Evolutionary conservation across 345 rosid species (phyloP), one percentile per base, ranked within the genome.

Genomic region (Syzygium aromaticum): DNA sequence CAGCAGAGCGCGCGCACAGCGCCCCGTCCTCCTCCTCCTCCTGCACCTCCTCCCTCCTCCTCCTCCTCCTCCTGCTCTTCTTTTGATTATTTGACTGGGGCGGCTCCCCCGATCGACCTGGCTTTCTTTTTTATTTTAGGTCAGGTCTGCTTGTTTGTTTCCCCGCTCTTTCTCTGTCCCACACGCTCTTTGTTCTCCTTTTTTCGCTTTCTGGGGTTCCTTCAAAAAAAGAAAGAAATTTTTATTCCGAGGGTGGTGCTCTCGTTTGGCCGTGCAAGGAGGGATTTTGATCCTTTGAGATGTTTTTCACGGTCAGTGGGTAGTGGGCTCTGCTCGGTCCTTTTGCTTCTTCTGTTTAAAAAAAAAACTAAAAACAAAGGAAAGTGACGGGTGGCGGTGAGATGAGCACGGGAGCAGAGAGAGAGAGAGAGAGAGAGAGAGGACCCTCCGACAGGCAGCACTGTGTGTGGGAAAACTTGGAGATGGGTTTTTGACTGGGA

Each of bases 391-490:
- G 88, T 89, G 92, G 88, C 88, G 92, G 89, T 54, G 89, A 88
- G 84, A 89, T 49, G n/a, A 54, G 61, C 57, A 43, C 46, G 23
- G 86, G 21, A n/a, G 85, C 54, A 13, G 59, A n/a, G 54, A 21
- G 30, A 80, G 11, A 87, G 85, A 91, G 84, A 84, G 73, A 64
- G 52, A 84, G 89, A 80, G 40, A 87, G 77, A 86, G 91, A 84
- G 89, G 87, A 67, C 90, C 88, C 89, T 90, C 95, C 94, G 97
- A 95, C 98, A 95, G 84, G 84, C 25, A 89, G 88, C 87, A 92
- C 94, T 89, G 93, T 91, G 89, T 88, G 82, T 56, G 89, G 88
- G 87, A 86, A 90, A 89, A 51, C 88, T 83, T 87, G 77, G 89
- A 85, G 90, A 84, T 88, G 89, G 92, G 90, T 53, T 91, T 93